Base-by-base conservation (phyloP, 306 rosid species). In the Prunus salicina region DNA sequence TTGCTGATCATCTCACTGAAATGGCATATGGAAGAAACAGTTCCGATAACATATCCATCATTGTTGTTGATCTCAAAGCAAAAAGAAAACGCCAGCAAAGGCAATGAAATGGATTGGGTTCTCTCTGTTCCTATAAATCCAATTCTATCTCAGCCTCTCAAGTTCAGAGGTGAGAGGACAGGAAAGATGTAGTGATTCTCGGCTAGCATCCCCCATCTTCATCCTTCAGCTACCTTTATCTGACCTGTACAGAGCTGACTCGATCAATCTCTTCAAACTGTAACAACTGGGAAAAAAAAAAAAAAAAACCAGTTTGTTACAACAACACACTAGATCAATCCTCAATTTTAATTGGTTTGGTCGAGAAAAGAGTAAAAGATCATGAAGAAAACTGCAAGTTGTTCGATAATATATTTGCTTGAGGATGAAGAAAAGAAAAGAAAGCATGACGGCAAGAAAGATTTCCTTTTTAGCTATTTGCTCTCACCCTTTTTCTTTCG, bases 61-160 rank as follows among this genome's bases (percentile, higher is more conserved):
- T 91, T 60, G 95, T 91, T 43, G 88, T 91, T 76, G 97, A 91
- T 85, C 89, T 91, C 65, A 91, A 85, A 88, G 70, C 93, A 27
- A 91, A 83, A 84, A 80, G 83, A 83, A 88, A 79, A 82, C 88
- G 85, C 76, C 88, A 78, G 51, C 97, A 71, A 76, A 83, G 89
- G 88, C 89, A 64, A 70, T 82, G 80, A 85, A 19, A 30, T 56
- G 8, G 24, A 32, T 20, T n/a, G 6, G 28, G n/a, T 3, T 47
- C 43, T 38, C 80, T 78, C 69, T 65, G 25, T 30, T 73, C 76
- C 68, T 9, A 63, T 14, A 57, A 74, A 53, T 61, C 46, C 56
- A 74, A 45, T 64, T 20, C 66, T 47, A 34, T 41, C 67, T 19
- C 49, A 66, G 32, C 68, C 45, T 51, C 55, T 65, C 72, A 71